Conservation (phyloP, 768 basidiomycete genomes). For the Lentinula sp. region DNA sequence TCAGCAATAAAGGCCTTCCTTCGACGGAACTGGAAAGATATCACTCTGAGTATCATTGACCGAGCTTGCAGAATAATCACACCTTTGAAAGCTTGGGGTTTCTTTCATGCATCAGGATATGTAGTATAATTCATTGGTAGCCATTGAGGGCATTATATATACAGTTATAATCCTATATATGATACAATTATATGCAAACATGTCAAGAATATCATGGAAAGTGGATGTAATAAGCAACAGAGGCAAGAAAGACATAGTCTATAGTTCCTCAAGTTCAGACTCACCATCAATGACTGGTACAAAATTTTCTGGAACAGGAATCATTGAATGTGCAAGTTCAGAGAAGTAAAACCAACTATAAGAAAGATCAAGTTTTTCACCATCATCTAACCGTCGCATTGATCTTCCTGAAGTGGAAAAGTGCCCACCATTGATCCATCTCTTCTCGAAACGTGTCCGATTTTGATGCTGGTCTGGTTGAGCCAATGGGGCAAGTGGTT, state of each 20-base stretch:
- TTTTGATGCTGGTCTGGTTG: not conserved
- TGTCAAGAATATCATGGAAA: not conserved
- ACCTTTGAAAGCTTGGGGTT: not conserved
- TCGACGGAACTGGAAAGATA: constrained; percentile 6
- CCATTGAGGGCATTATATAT: not conserved
- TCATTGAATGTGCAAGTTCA: not conserved
- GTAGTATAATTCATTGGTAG: not conserved
- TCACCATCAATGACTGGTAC: not conserved
- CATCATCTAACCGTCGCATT: not conserved
- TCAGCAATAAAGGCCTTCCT: constrained; percentile 25
- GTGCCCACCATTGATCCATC: not conserved
- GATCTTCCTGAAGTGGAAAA: not conserved
- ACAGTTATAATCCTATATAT: not conserved
- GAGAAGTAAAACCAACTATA: not conserved
- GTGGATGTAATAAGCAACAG: not conserved
- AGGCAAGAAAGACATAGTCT: not conserved
- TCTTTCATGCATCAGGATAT: not conserved
- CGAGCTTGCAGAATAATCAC: not conserved
- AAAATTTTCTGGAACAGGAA: not conserved
- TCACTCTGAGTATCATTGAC: not conserved
- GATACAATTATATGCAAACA: not conserved
- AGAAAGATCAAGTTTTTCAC: not conserved
- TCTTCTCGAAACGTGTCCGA: not conserved
- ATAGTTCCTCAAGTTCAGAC: not conserved
- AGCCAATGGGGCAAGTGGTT: not conserved